Base-by-base conservation (phyloP, 164 flowering plant species). In the Aristolochia californica region DNA sequence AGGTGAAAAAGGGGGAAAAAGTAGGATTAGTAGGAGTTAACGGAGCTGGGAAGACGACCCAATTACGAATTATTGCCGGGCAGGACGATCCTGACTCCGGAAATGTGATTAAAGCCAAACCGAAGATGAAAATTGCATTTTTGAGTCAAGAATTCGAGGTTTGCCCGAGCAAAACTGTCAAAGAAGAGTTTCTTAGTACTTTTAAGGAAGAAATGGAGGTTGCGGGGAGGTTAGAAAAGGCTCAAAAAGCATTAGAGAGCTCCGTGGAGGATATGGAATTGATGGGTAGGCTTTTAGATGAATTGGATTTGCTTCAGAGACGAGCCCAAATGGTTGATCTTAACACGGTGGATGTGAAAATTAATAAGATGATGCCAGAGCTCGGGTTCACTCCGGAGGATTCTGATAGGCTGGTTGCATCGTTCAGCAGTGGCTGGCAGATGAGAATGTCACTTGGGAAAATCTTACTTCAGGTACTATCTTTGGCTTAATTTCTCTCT, bases 391-490 rank as follows among this genome's bases (percentile, higher is more conserved):
- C 81, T 0, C 62, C 78, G 0, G 97, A 94, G 76, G 99, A 94
- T 72, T 64, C 83, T 0, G 99, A 94, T 71, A 75, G 96, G 71
- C 62, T 88, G 43, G 99, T 94, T 45, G 99, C 91, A 0, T 88
- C 96, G 0, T 94, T 85, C 66, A 90, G 97, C 65, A 78, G 96
- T 52, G 99, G 99, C 30, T 94, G 97, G 99, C 97, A 94, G 72
- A 94, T 94, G 99, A 94, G 99, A 73, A 94, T 94, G 85, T 85
- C 97, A 0, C 83, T 94, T 21, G 99, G 99, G 48, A 94, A 94
- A 80, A 94, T 94, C 58, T 64, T 94, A 47, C 83, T 88, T 71
- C 99, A 90, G 97, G 99, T 90, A 78, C 63, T n/a, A 15, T 65
- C 57, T 49, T 38, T 44, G 15, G 26, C 48, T 8, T 17, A 14